Percentiles rank a stretch among this genome's conserved stretches.
Conservation (phyloP, 83 land plant species). For the Picea abies region DNA sequence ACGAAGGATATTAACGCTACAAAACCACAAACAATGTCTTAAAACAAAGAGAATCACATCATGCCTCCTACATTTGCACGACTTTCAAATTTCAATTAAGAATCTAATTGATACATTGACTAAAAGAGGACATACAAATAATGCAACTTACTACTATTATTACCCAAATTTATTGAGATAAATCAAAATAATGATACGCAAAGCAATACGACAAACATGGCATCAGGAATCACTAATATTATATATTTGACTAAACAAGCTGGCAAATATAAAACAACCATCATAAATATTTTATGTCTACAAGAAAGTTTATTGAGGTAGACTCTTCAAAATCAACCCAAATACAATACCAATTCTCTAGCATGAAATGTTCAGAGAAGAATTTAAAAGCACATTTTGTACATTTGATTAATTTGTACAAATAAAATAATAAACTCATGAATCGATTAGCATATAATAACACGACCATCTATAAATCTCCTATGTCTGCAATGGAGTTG, state of each 20-base stretch:
- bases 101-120: not conserved
- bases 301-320: no score
- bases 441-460: not conserved
- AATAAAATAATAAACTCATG: not conserved
- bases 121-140: not conserved
- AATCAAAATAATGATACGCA: not conserved
- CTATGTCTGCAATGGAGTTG: constrained; percentile 19
- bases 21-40: no score
- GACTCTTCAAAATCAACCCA: no score
- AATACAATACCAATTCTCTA: not conserved
- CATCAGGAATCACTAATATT: not conserved
- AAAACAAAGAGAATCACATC: no score
- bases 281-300: no score
- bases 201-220: not conserved
- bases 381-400: not conserved
- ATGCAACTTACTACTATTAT: not conserved
- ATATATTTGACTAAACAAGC: not conserved
- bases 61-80: no score
- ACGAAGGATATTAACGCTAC: no score
- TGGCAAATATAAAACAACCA: no score
- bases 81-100: not conserved
- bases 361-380: not conserved
- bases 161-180: not conserved
- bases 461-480: not conserved
- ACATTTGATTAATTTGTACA: not conserved